These are phyloP conservation scores for Tetrahymena borealis DNA, from an alignment of 73 alveolate genomes.

Conservation along the genomic window DNA sequence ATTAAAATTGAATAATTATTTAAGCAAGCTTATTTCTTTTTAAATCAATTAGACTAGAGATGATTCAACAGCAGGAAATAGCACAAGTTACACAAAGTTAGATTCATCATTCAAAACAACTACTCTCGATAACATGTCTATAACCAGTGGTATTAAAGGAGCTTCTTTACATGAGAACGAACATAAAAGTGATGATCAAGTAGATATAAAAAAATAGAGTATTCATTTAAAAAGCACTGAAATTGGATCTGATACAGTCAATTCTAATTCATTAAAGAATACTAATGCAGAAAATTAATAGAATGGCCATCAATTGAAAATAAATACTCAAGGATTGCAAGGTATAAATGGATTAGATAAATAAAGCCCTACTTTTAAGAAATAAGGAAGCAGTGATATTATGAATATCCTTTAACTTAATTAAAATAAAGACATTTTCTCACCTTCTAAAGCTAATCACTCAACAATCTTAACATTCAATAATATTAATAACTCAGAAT, in stretches of 20 bases:
- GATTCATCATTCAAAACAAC: not conserved
- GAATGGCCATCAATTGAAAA: too few species aligned
- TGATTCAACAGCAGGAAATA: conserved; percentile 1
- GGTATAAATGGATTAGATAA: too few species aligned
- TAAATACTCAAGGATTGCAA: too few species aligned
- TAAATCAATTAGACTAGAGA: not conserved
- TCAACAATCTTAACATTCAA: not conserved
- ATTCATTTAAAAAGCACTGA: too few species aligned
- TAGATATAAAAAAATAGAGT: too few species aligned
- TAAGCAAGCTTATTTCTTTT: not conserved
- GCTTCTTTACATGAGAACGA: not conserved
- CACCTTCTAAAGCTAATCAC: not conserved
- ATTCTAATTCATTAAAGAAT: too few species aligned
- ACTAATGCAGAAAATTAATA: too few species aligned
- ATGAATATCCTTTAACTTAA: not conserved
- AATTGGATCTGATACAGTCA: too few species aligned
- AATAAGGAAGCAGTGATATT: not conserved
- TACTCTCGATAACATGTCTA: not conserved
- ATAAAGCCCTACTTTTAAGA: not conserved
- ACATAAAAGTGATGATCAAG: not conserved
- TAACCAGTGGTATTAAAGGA: not conserved
- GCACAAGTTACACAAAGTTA: not conserved
- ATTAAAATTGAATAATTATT: not conserved
- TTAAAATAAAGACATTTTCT: not conserved
- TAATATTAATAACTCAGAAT: not conserved